Base-by-base conservation (phyloP, 2,329 filamentous ascomycete species). In the Aphanocladium album region DNA sequence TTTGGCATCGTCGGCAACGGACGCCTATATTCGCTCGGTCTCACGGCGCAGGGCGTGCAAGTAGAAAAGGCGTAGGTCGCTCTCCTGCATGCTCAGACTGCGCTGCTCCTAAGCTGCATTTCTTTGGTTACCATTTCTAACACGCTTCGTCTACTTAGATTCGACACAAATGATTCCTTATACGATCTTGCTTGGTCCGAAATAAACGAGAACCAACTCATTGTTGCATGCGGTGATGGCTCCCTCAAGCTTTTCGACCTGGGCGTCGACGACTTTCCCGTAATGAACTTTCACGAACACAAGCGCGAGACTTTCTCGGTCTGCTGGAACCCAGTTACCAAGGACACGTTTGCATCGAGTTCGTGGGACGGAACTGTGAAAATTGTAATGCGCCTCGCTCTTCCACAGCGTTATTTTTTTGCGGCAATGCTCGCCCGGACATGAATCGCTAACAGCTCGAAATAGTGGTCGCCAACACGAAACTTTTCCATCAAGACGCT, bases 291-390 rank as follows among this genome's bases (percentile, higher is more conserved):
- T 81, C 88, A 92, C 71, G 95, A 98, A 72, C 95, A 99, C 74
- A 91, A 89, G 66, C 84, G 93, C 60, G 95, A 99, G 75, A 89
- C 96, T 9, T 97, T 98, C 72, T 89, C 91, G 2, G 92, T 96
- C 4, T 85, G 88, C 70, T 99, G 93, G 93, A 97, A 93, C 68
- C 84, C 96, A 21, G 85, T 96, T 5, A 85, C 89, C 33, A 99
- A 99, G 73, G 90, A 95, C 69, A 91, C 86, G 0, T 98, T 99
- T 71, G 83, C 92, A 33, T 96, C 91, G 0, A 92, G 88, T 66
- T 96, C 91, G 6, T 99, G 95, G 95, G 95, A 99, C 70, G 95
- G 95, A 54, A 96, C 91, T 2, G 86, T 98, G 68, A 97, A 97
- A 77, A 87, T 99, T 69, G 86, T 87, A 71, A 62, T 81, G 64